phyloP scores from a whole-genome alignment of 1,284 basidiomycete genomes.

The Tremellales sp. region DNA sequence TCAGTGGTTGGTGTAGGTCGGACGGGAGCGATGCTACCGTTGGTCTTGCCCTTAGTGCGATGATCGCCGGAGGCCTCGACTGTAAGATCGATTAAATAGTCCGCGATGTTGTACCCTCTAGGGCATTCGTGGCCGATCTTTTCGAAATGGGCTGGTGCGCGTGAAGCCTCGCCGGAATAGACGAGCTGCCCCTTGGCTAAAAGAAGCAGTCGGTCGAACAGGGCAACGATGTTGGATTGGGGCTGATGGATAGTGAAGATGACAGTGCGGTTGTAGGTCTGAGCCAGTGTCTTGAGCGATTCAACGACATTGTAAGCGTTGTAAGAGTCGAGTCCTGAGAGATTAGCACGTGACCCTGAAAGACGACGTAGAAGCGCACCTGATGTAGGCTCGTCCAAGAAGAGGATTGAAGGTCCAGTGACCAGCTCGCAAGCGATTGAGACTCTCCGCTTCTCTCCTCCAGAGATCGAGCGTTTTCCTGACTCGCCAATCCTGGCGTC shows the following conservation, averaged over 20 bases:
- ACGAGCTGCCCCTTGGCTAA: constrained; percentile 78
- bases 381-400: constrained; percentile 94
- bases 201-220: constrained; percentile 88
- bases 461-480: constrained; percentile 77
- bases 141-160: constrained; percentile 76
- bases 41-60: constrained; percentile 33
- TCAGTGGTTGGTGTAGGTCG: constrained; percentile 1
- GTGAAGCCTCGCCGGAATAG: constrained; percentile 70
- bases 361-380: constrained; percentile 53
- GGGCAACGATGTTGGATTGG: constrained; percentile 91
- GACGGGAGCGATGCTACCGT: constrained; percentile 15
- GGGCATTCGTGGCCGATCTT: constrained; percentile 79
- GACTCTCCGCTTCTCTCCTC: constrained; percentile 91
- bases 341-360: constrained; percentile 1
- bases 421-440: constrained; percentile 98
- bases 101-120: constrained; percentile 93
- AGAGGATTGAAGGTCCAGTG: constrained; percentile 89
- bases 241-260: constrained; percentile 98
- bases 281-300: constrained; percentile 75
- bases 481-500: constrained; percentile 83
- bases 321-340: constrained; percentile 79
- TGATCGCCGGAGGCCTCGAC: constrained; percentile 60
- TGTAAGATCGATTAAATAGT: constrained; percentile 88
- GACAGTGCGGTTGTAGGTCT: constrained; percentile 89
- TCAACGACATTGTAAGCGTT: constrained; percentile 95